A percentile compares a stretch with the other conserved stretches of the same genome.
These are phyloP conservation scores for Vicia faba DNA, from an alignment of 306 rosid species.

Conservation along the genomic window DNA sequence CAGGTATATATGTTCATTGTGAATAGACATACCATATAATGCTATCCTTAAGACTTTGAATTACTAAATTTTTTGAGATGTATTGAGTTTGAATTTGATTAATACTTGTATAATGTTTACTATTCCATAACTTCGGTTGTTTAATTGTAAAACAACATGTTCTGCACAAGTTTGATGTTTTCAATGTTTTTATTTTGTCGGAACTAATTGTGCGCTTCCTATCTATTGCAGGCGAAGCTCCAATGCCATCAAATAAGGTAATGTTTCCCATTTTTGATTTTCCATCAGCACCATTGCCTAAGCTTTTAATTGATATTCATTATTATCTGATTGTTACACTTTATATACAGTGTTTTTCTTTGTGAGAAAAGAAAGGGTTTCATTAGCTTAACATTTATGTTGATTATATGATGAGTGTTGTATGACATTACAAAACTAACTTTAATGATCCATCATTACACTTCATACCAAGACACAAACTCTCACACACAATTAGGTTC, in stretches of 20 bases:
- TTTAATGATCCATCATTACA: neutral
- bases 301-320: slow-evolving; percentile 35
- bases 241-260: slow-evolving; percentile 62
- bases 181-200: slow-evolving; percentile 28
- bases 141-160: slow-evolving; percentile 22
- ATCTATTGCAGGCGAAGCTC: slow-evolving; percentile 56
- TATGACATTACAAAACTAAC: neutral
- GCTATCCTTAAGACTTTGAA: slow-evolving; percentile 13
- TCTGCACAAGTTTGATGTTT: slow-evolving; percentile 31
- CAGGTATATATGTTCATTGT: slow-evolving; percentile 51
- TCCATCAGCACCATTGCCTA: slow-evolving; percentile 16
- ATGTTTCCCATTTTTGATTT: slow-evolving; percentile 28
- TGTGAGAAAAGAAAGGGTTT: slow-evolving; percentile 22
- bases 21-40: slow-evolving; percentile 8
- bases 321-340: neutral
- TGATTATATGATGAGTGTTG: slow-evolving; percentile 7
- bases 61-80: neutral
- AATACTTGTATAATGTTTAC: slow-evolving; percentile 9
- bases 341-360: slow-evolving; percentile 14
- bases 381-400: neutral
- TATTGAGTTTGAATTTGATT: slow-evolving; percentile 24
- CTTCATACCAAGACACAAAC: slow-evolving; percentile 18
- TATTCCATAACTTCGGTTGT: slow-evolving; percentile 25
- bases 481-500: neutral
- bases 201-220: slow-evolving; percentile 41